Evolutionary conservation across 1,284 basidiomycete species (phyloP).

Genomic region (Trichosporon coremiiforme): DNA sequence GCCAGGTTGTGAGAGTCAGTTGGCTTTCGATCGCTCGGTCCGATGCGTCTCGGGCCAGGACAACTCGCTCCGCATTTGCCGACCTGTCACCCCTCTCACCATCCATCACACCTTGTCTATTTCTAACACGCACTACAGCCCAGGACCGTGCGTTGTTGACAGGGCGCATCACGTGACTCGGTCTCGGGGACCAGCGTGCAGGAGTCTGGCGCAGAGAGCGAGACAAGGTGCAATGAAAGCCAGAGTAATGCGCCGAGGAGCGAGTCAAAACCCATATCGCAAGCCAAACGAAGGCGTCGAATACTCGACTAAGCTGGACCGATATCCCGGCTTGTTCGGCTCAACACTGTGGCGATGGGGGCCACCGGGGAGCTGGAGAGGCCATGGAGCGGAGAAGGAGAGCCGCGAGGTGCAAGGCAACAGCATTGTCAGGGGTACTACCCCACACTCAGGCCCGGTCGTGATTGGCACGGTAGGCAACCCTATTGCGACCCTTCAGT

Average conservation of each 20-base stretch:
- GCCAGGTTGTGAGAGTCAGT: not conserved
- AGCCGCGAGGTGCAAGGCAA: too few relatives aligned
- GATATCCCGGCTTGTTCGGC: slow-evolving; percentile 7
- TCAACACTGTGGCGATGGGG: not conserved
- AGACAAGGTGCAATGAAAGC: not conserved
- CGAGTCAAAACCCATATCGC: not conserved
- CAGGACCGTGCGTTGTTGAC: not conserved
- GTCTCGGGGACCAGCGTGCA: not conserved
- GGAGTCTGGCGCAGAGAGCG: not conserved
- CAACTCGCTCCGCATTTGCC: slow-evolving; percentile 14
- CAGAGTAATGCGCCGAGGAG: not conserved
- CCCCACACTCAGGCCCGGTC: not conserved
- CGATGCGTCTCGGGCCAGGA: slow-evolving; percentile 2
- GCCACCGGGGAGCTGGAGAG: not conserved
- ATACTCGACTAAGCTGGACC: not conserved
- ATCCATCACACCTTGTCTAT: not conserved
- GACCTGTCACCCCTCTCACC: not conserved
- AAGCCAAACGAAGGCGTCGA: too few relatives aligned
- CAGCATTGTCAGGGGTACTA: not conserved
- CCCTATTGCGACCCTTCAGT: not conserved
- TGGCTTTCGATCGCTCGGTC: slow-evolving; percentile 9
- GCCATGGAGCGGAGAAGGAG: not conserved
- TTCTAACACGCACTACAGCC: not conserved
- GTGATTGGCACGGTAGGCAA: not conserved
- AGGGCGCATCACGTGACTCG: not conserved